Evolutionary conservation across 495 filamentous ascomycete species (phyloP), one percentile per base, ranked within the genome.

Genomic region (Penicillium paradoxum): DNA sequence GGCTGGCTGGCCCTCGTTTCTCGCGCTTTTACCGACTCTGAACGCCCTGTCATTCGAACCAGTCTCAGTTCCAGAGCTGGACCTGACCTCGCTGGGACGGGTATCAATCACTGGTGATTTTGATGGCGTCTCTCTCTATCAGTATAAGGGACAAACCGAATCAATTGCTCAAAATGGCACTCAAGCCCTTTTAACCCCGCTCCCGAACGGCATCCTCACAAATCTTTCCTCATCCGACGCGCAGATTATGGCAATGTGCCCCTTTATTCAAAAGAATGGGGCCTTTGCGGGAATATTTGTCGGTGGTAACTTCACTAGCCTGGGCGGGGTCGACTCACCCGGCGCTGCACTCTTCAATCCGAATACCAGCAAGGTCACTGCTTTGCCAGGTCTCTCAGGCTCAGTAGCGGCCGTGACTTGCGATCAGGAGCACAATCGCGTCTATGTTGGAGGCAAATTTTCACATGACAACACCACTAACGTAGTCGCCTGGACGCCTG

Each of bases 291-390:
- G 89, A 11, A 81, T 96, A 24, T 83, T 97, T 19, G 79, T 97
- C 4, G 93, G 86, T 21, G 93, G 93, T 13, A 97, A 96, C 72
- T 99, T 99, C 67, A 97, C 92, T n/a, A 95, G 88, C 61, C 69
- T 98, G 33, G 88, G 84, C 30, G 83, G 82, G 41, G 74, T 84
- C 38, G 73, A 89, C 66, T 85, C 91, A 11, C 80, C 83, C 41
- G 91, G 88, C 25, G 82, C 91, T 30, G 93, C 93, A 17, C 62
- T 92, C 49, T 91, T 89, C 65, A 79, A 96, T 62, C 82, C 88
- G 1, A 78, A 78, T 47, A 82, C 83, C 18, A 80, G 79, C 13
- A 66, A 74, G 15, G 74, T 96, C 27, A 87, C 80, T 11, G 78
- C 90, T 7, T 68, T 99, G 43, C 68, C 83, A 8, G 93, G 92